Evolutionary conservation across 192 early-diverging fungal genomes (phyloP), one percentile per base, ranked within the genome.

Genomic region (Chytriomyces confervae): DNA sequence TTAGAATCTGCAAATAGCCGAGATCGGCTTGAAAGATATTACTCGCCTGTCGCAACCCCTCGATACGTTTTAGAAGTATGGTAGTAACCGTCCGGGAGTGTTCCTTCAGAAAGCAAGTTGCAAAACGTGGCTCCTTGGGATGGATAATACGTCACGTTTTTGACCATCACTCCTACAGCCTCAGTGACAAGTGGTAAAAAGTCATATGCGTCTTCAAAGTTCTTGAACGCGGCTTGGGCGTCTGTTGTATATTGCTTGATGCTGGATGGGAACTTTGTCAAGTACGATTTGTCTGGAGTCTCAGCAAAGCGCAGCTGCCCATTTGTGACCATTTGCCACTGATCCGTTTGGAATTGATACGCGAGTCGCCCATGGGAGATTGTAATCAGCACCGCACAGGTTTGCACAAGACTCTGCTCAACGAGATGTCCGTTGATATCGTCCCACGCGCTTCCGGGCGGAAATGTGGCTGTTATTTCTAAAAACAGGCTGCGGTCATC

Each of bases 61-160:
- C 53, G 47, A 50, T 77, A 66, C 24, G 63, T 66, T 43, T 16
- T 24, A 11, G 29, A 11, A 5, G 75, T 67, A 23, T 77, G 63
- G 44, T 77, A 66, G 62, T 68, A 77, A 16, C 66, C 66, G 29
- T 77, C 66, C 7, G 47, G 66, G n/a, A 68, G 48, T 10, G 64
- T 67, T 49, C 47, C 75, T 45, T 77, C 75, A 6, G 23, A 36
- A n/a, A 77, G 63, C 2, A 77, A 24, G 44, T 77, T 77, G 23
- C 62, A 62, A 65, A 75, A 75, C n/a, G 62, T 27, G 11, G 62
- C 63, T 62, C 73, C 73, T 65, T 62, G 73, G 9, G 45, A 49
- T 6, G 70, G 70, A 60, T 16, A 50, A 43, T 49, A 72, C 11
- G 70, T 20, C 29, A 20, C 27, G 60, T 72, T 72, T 23, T 23